Evolutionary conservation across 441 rosid species (phyloP).

Genomic region (Populus hybrid): DNA sequence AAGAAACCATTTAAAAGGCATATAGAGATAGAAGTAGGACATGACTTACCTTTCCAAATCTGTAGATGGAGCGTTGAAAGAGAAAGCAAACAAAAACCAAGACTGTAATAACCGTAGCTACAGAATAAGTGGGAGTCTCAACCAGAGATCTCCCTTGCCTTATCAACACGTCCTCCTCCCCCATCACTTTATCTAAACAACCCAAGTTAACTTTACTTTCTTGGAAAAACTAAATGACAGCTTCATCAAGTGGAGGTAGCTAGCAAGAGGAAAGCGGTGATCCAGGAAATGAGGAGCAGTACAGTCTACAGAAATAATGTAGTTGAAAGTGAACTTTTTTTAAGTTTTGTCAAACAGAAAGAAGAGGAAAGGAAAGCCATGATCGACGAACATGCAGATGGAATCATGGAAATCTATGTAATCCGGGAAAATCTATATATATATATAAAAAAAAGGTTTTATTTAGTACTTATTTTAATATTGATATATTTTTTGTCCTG

Average conservation of each 20-base stretch:
- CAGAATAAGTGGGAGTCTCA: slow-evolving; percentile 92
- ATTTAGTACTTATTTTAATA: slow-evolving; percentile 15
- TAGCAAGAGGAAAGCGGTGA: slow-evolving; percentile 19
- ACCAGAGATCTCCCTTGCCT: slow-evolving; percentile 83
- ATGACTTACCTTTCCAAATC: slow-evolving; percentile 71
- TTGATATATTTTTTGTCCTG: slow-evolving; percentile 11
- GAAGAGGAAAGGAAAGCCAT: slow-evolving; percentile 8
- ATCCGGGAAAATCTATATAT: background rate
- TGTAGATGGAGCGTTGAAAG: slow-evolving; percentile 77
- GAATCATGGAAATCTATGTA: background rate
- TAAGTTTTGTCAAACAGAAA: too few species aligned
- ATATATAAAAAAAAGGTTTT: background rate
- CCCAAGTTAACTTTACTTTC: background rate
- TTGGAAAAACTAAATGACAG: slow-evolving; percentile 6
- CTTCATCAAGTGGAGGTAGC: slow-evolving; percentile 17
- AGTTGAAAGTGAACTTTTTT: background rate
- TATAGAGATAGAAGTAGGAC: background rate
- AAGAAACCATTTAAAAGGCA: background rate
- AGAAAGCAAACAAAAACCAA: slow-evolving; percentile 78
- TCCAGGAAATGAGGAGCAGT: slow-evolving; percentile 40
- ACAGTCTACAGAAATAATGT: background rate
- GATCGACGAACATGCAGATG: background rate
- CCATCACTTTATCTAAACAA: slow-evolving; percentile 8
- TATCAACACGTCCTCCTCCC: slow-evolving; percentile 37
- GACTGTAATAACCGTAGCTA: slow-evolving; percentile 81